Base-by-base conservation (phyloP, 495 filamentous ascomycete species). In the Platismatia glauca region DNA sequence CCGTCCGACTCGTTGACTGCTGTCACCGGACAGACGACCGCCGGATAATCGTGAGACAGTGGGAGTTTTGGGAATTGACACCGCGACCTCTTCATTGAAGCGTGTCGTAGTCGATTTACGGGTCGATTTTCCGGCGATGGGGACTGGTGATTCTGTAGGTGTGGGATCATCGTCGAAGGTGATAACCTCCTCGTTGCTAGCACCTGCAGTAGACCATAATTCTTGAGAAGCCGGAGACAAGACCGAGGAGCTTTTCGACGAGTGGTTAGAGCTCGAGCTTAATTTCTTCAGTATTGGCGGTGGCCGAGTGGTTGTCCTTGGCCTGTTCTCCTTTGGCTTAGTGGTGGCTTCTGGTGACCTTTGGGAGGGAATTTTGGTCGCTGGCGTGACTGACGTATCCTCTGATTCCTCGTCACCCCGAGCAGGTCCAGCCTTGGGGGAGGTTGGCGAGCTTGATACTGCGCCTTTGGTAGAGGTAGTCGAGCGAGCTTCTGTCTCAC, bases 261-360 rank as follows among this genome's bases (percentile, higher is more conserved):
- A 41, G 50, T 29, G 43, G 29, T 22, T 48, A 41, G 60, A 62
- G 22, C 57, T 58, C n/a, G 59, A 60, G 34, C 59, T 60, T 20
- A 53, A 33, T 27, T 66, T 68, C 58, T 70, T 70, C 7, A 70
- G 44, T 58, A 70, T 68, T 7, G 68, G 66, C 22, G 66, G 64
- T 16, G 64, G 68, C 41, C 48, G 61, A 34, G 53, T 35, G 61
- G 64, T 27, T n/a, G 50, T 53, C 7, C 37, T 62, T 34, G 29
- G 50, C 55, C 56, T 34, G 27, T 58, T 44, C 18, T 63, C 58
- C 27, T 55, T 53, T 29, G 50, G 38, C 56, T n/a, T 15, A 16
- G 58, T 41, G 52, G 41, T 58, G 16, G 24, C 24, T 12, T 52
- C 48, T 60, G 46, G 2, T 43, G 55, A 52, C n/a, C 15, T 44